Percentiles rank a stretch among this genome's conserved stretches.
Evolutionary conservation across 495 filamentous ascomycete species (phyloP).

Genomic region (Aspergillus ostianus): DNA sequence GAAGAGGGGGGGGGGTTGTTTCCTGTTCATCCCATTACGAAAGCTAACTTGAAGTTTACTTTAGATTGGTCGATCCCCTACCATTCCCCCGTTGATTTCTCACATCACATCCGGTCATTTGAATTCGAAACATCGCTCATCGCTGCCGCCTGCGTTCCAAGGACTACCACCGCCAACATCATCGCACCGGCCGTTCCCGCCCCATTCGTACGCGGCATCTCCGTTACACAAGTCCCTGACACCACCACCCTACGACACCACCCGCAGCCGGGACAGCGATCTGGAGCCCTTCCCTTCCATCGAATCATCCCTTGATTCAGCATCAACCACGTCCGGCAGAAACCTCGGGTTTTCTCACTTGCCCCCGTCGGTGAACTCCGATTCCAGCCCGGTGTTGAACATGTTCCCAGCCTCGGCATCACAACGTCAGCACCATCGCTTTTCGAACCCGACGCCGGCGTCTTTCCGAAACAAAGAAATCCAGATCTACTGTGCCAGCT

Average conservation of each 20-base stretch:
- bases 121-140: constrained; percentile 61
- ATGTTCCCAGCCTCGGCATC: constrained; percentile 36
- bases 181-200: constrained; percentile 53
- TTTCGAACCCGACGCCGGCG: constrained; percentile 46
- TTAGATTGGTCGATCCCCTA: constrained; percentile 64
- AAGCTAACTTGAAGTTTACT: constrained; percentile 10
- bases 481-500: constrained; percentile 86
- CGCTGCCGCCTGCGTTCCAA: constrained; percentile 66
- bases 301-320: constrained; percentile 64
- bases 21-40: no score
- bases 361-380: constrained; percentile 45
- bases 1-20: no score
- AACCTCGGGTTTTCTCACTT: constrained; percentile 64
- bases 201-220: constrained; percentile 78
- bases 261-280: constrained; percentile 51
- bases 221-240: constrained; percentile 84
- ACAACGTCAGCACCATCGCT: constrained; percentile 47
- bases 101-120: constrained; percentile 43
- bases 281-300: constrained; percentile 82
- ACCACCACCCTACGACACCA: constrained; percentile 67
- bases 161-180: constrained; percentile 41
- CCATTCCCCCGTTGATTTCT: constrained; percentile 43
- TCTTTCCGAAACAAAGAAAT: constrained; percentile 54
- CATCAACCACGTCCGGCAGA: constrained; percentile 49
- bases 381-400: constrained; percentile 50